Evolutionary conservation across 306 rosid genomes (phyloP).

Genomic region (Vicia faba): DNA sequence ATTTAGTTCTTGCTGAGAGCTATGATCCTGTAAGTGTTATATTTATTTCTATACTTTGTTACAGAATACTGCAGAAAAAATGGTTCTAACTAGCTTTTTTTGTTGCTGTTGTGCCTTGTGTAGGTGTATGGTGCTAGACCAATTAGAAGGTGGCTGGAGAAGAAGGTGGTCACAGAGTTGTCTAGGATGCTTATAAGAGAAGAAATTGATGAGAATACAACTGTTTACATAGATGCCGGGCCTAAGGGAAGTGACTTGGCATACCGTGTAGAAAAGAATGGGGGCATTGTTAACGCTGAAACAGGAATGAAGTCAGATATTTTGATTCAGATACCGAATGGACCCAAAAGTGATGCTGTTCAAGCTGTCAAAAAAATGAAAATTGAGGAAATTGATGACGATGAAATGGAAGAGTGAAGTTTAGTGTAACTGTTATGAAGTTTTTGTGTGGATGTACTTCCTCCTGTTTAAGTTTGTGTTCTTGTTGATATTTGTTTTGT

Average conservation of each 20-base stretch:
- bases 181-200: constrained; percentile 83
- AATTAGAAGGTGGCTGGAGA: constrained; percentile 95
- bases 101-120: not conserved
- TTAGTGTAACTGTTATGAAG: not conserved
- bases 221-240: constrained; percentile 79
- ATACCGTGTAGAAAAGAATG: constrained; percentile 74
- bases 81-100: not conserved
- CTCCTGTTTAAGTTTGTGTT: not conserved
- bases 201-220: constrained; percentile 91
- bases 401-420: constrained; percentile 59
- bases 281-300: constrained; percentile 70
- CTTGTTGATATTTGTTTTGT: not conserved
- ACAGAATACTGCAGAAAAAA: not conserved
- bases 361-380: constrained; percentile 83
- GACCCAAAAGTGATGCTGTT: constrained; percentile 49
- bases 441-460: not conserved
- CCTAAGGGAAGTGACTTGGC: constrained; percentile 46
- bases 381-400: constrained; percentile 72
- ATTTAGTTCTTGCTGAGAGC: constrained; percentile 66
- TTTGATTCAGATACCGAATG: constrained; percentile 67
- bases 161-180: constrained; percentile 81
- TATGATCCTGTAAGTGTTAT: constrained; percentile 72
- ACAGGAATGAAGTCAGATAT: constrained; percentile 77
- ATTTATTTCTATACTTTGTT: not conserved
- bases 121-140: constrained; percentile 95